Evolutionary conservation across 2,329 filamentous ascomycete species (phyloP).

Genomic region (Penicillium fuscoglaucum): DNA sequence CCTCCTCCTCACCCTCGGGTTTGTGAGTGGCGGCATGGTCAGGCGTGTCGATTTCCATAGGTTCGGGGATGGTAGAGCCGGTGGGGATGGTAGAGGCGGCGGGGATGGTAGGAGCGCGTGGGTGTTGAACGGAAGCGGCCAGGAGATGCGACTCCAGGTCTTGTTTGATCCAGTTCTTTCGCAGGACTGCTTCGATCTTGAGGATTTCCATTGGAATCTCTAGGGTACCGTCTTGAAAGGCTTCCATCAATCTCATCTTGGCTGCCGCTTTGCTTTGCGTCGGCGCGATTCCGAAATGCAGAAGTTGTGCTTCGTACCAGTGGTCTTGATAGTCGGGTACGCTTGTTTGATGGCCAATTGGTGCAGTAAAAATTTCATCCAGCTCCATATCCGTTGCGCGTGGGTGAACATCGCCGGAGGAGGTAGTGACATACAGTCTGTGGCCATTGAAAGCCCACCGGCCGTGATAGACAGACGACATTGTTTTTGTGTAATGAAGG

Average conservation of each 20-base stretch:
- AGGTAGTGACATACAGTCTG: slow-evolving; percentile 49
- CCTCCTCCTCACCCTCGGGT: background rate
- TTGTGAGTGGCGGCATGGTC: background rate
- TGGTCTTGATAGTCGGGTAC: slow-evolving; percentile 56
- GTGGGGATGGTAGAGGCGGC: background rate
- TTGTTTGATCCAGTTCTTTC: slow-evolving; percentile 55
- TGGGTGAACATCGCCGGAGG: slow-evolving; percentile 44
- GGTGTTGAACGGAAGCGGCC: background rate
- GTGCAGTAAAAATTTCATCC: slow-evolving; percentile 42
- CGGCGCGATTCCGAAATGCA: slow-evolving; percentile 61
- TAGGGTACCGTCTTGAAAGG: slow-evolving; percentile 52
- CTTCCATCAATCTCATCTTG: slow-evolving; percentile 60
- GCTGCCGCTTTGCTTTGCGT: slow-evolving; percentile 61
- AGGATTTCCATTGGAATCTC: slow-evolving; percentile 52
- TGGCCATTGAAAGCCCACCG: slow-evolving; percentile 48
- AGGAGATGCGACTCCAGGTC: slow-evolving; percentile 34
- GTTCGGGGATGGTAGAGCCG: no score
- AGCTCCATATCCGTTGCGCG: slow-evolving; percentile 50
- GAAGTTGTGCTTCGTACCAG: slow-evolving; percentile 63
- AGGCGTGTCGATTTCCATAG: background rate
- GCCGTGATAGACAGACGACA: slow-evolving; percentile 34
- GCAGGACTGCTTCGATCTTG: slow-evolving; percentile 57
- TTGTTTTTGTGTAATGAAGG: background rate
- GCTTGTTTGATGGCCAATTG: background rate
- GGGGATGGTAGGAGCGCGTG: no score